Evolutionary conservation across 2,329 filamentous ascomycete species (phyloP), one percentile per base, ranked within the genome.

Genomic region (Xylaria multiplex): DNA sequence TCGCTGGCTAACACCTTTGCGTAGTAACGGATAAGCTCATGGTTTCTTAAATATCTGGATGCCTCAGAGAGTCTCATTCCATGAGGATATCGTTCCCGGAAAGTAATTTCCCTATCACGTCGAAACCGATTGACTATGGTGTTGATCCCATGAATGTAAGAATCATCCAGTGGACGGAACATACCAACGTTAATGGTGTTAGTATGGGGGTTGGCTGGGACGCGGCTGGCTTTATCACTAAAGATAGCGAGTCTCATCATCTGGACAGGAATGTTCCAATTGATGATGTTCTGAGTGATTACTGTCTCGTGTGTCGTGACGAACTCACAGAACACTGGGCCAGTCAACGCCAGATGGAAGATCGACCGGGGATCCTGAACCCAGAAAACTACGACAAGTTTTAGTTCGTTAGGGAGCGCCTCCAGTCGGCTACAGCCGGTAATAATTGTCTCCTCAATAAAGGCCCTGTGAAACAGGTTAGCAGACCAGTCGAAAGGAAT

Each of bases 391-490:
- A 66, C 42, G 19, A 46, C 24, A 7, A 59, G 14, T 32, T 59
- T 59, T 1, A 63, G 2, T n/a, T 66, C 64, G 40, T 6, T 43
- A 3, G 64, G 64, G 13, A 64, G n/a, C 2, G n/a, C 32, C 35
- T 66, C 64, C 8, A 66, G 55, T 8, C 3, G 35, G 32, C 64
- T 52, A 8, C 6, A 43, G 9, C 13, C 6, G 42, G 42, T n/a
- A 2, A 0, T 3, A 27, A 14, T 5, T n/a, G n/a, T 6, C n/a
- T 59, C 63, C n/a, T 16, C 1, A 24, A 48, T 3, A 30, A 13
- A 14, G 14, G 37, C 37, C 13, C 37, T 40, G 13, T 40, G 32
- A 48, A 0, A 37, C 35, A 6, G 1, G 30, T 13, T 2, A 1
- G 19, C 55, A 27, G 58, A 53, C 42, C 48, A 46, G 2, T 1